Percentiles rank a stretch among this genome's conserved stretches.
phyloP scores from a whole-genome alignment of 345 rosid genomes.

The Boechera stricta region DNA sequence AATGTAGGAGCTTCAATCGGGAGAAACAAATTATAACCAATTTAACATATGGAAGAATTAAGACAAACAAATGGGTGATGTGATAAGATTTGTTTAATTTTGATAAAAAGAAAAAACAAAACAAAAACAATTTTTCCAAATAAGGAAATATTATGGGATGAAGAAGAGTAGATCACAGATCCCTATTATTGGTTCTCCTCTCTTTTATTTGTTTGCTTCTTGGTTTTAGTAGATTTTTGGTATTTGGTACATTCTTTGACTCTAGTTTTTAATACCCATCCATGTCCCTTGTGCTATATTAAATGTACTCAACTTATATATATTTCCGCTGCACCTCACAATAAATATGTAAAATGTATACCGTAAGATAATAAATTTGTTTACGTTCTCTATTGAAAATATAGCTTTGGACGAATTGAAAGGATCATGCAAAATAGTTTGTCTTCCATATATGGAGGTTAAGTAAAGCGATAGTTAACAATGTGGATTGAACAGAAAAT shows the following conservation, averaged over 20 bases:
- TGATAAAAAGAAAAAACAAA: neutral
- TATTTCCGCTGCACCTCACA: constrained; percentile 24
- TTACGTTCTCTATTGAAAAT: neutral
- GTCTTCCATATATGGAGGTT: neutral
- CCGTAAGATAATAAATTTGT: constrained; percentile 12
- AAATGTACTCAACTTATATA: constrained; percentile 38
- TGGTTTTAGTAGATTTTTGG: constrained; percentile 35
- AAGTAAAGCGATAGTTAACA: neutral
- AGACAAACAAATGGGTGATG: constrained; percentile 47
- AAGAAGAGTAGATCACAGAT: constrained; percentile 24
- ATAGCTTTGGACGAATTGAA: neutral
- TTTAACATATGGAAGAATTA: constrained; percentile 12
- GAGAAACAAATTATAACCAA: neutral
- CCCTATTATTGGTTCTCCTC: constrained; percentile 27
- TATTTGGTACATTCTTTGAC: constrained; percentile 44
- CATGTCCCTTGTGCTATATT: constrained; percentile 50
- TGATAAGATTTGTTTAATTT: constrained; percentile 16
- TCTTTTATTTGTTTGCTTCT: constrained; percentile 15
- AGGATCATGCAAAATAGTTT: neutral
- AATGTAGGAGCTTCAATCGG: constrained; percentile 23
- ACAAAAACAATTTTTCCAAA: neutral
- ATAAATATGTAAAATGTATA: constrained; percentile 22
- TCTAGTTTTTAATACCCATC: constrained; percentile 36
- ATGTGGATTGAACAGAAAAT: neutral
- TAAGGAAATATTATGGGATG: constrained; percentile 37